Conservation (phyloP, 164 flowering plant genomes). For the Umbilicus rupestris region DNA sequence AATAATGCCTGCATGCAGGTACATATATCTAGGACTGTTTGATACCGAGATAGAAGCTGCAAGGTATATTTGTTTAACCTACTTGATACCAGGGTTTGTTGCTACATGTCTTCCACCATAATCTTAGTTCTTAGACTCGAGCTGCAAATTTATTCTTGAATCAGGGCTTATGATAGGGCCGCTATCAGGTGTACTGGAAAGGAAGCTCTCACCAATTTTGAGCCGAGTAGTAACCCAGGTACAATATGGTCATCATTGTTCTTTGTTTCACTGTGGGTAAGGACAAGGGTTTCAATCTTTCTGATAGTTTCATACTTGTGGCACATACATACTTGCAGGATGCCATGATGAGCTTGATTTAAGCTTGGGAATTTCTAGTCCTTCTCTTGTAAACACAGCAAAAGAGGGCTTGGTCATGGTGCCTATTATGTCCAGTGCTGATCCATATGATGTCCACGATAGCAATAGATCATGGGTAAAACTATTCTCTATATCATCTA, state of each 20-base stretch:
- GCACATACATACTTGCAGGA: conserved; percentile 20
- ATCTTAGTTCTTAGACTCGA: conserved; percentile 25
- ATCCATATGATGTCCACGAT: conserved; percentile 21
- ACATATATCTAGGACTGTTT: conserved; percentile 93
- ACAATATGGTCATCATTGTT: background rate
- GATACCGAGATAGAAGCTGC: conserved; percentile 95
- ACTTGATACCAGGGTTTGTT: conserved; percentile 38
- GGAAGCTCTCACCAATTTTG: conserved; percentile 92
- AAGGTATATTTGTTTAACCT: conserved; percentile 45
- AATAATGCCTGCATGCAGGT: conserved; percentile 70
- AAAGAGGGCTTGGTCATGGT: conserved; percentile 21
- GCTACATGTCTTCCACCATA: conserved; percentile 26
- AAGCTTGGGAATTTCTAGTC: conserved; percentile 58
- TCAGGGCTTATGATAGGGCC: conserved; percentile 96
- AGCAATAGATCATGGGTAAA: conserved; percentile 36
- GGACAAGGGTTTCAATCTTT: background rate
- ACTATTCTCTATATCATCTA: background rate
- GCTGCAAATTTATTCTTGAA: conserved; percentile 32
- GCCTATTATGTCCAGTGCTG: conserved; percentile 19
- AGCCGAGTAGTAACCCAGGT: conserved; percentile 56
- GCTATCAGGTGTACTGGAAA: conserved; percentile 84
- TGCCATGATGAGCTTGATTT: conserved; percentile 47
- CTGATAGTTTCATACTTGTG: conserved; percentile 1
- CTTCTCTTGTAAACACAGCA: conserved; percentile 21
- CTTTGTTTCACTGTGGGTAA: background rate